Evolutionary conservation across 495 filamentous ascomycete species (phyloP).

Genomic region (Xylaria intraflava): DNA sequence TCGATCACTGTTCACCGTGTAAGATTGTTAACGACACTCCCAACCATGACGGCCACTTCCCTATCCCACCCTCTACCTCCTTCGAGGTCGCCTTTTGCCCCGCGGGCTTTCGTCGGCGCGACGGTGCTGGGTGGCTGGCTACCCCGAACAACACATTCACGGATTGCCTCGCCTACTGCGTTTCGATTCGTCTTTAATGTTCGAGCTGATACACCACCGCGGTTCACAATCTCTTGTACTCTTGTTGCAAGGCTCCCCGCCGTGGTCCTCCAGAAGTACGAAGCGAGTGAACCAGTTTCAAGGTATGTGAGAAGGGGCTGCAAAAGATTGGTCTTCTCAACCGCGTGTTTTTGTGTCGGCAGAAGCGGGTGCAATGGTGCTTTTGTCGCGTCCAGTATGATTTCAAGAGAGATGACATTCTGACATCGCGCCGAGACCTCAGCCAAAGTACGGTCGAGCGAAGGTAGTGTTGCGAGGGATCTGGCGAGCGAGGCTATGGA

Average conservation of each 20-base stretch:
- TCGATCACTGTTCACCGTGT: slow-evolving; percentile 30
- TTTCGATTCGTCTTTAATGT: slow-evolving; percentile 71
- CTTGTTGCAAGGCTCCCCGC: slow-evolving; percentile 69
- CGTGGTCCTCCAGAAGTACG: slow-evolving; percentile 85
- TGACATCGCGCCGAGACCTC: slow-evolving; percentile 83
- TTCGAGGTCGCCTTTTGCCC: slow-evolving; percentile 24
- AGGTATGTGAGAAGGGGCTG: slow-evolving; percentile 67
- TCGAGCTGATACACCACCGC: slow-evolving; percentile 77
- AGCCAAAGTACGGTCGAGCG: slow-evolving; percentile 69
- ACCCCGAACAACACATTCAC: slow-evolving; percentile 76
- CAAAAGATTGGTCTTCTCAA: slow-evolving; percentile 52
- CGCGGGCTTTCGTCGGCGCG: slow-evolving; percentile 34
- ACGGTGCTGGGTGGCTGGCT: slow-evolving; percentile 48
- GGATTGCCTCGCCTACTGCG: slow-evolving; percentile 65
- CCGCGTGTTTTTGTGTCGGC: slow-evolving; percentile 20
- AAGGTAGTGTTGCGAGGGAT: slow-evolving; percentile 71
- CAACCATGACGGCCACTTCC: slow-evolving; percentile 93
- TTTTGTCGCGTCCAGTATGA: slow-evolving; percentile 61
- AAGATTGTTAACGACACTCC: slow-evolving; percentile 52
- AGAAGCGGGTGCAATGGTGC: slow-evolving; percentile 60
- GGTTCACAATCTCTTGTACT: slow-evolving; percentile 72
- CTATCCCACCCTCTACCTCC: slow-evolving; percentile 66
- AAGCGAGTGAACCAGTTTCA: slow-evolving; percentile 80
- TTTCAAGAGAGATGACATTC: slow-evolving; percentile 81
- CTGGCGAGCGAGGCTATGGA: slow-evolving; percentile 64